Percentiles rank a stretch among this genome's conserved stretches.
phyloP scores from a whole-genome alignment of 176 grass and related monocot species.

The Carex kokanica region DNA sequence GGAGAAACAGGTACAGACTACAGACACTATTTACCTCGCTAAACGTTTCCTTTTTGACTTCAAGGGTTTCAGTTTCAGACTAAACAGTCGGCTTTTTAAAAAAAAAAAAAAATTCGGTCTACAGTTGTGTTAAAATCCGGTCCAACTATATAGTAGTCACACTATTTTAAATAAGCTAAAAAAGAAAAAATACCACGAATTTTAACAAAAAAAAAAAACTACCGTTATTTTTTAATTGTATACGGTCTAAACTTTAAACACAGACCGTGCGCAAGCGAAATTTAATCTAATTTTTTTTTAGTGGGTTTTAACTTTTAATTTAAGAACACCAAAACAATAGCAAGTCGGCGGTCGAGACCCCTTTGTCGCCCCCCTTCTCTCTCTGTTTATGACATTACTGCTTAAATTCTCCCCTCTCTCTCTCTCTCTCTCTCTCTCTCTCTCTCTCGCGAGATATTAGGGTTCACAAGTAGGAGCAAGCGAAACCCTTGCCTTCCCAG shows the following conservation, averaged over 20 bases:
- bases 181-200: not conserved
- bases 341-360: slow-evolving; percentile 25
- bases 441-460: not conserved
- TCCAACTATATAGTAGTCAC: not conserved
- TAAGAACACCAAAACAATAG: not conserved
- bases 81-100: not conserved
- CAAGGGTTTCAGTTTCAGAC: not conserved
- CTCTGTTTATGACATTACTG: not conserved
- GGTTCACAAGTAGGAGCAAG: not conserved
- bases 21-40: not conserved
- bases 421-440: not conserved
- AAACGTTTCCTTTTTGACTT: not conserved
- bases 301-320: not conserved
- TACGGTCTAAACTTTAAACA: not conserved
- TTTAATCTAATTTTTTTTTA: not conserved
- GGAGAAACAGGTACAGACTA: not conserved
- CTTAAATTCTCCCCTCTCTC: not conserved
- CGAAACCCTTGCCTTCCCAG: not conserved
- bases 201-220: not conserved
- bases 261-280: not conserved
- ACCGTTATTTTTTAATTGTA: not conserved
- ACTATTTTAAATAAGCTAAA: not conserved
- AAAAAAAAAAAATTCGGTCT: not conserved
- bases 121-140: not conserved
- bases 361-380: not conserved